Evolutionary conservation across 2,329 filamentous ascomycete species (phyloP).

Genomic region (Claviceps sorghi): DNA sequence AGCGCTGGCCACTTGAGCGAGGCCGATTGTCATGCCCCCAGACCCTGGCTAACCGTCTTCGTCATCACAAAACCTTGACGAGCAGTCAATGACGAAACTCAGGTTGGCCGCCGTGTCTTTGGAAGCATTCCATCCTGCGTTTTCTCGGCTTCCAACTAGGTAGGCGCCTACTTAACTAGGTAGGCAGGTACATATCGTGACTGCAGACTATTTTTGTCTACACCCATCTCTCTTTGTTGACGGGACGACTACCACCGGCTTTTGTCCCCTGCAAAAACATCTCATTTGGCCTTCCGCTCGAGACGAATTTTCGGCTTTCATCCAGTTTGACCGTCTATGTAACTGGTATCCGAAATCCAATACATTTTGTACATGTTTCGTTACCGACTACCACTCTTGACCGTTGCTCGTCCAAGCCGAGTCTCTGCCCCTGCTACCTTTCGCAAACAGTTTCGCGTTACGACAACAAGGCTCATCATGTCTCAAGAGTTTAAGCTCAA

Average conservation of each 20-base stretch:
- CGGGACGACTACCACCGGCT: neutral
- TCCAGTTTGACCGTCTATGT: too few relatives aligned
- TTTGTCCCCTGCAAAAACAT: neutral
- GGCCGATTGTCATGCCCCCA: neutral
- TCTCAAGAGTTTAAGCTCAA: slow-evolving; percentile 56
- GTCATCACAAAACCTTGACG: neutral
- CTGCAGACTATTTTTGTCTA: neutral
- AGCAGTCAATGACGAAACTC: neutral
- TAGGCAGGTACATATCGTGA: neutral
- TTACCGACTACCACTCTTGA: neutral
- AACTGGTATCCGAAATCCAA: neutral
- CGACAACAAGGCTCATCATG: slow-evolving; percentile 26
- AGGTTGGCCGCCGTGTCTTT: too few relatives aligned
- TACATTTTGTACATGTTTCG: slow-evolving; percentile 3
- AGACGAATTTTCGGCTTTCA: neutral
- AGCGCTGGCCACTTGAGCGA: neutral
- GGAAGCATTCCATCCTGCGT: too few relatives aligned
- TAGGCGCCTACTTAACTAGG: neutral
- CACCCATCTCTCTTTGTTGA: neutral
- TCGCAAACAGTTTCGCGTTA: slow-evolving; percentile 8
- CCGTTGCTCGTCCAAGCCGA: neutral
- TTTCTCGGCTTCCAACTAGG: too few relatives aligned
- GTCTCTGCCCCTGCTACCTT: neutral
- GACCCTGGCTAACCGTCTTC: neutral
- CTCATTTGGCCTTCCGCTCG: neutral